phyloP scores from a whole-genome alignment of 805 yeast species.

The Cyberlindnera mycetangii region DNA sequence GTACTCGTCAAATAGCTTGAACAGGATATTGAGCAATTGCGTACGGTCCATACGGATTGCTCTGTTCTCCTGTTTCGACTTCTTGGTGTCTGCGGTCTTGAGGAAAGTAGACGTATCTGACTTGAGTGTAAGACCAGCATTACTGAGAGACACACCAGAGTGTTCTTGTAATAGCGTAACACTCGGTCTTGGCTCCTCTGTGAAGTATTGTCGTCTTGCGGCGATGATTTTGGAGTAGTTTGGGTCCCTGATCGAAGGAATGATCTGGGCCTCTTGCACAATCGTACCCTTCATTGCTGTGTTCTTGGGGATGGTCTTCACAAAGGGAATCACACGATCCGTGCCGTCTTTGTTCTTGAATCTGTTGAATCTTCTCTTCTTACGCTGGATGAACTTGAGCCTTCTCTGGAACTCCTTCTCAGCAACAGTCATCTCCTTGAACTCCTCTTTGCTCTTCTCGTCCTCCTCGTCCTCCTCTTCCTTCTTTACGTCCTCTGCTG shows the following conservation, averaged over 20 bases:
- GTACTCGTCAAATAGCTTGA: slow-evolving; percentile 87
- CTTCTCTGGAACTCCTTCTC: slow-evolving; percentile 17
- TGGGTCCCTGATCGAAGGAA: slow-evolving; percentile 72
- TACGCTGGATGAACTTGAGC: slow-evolving; percentile 25
- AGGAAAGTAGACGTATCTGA: slow-evolving; percentile 70
- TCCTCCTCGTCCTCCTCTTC: slow-evolving; percentile 4
- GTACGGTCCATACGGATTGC: slow-evolving; percentile 93
- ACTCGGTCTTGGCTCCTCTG: slow-evolving; percentile 53
- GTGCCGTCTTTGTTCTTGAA: slow-evolving; percentile 35
- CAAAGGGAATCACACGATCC: slow-evolving; percentile 66
- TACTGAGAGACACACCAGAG: slow-evolving; percentile 85
- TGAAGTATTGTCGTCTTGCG: slow-evolving; percentile 47
- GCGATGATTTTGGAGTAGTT: slow-evolving; percentile 65
- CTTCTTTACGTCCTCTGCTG: background rate
- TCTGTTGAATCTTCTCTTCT: slow-evolving; percentile 36
- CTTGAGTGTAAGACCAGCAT: slow-evolving; percentile 81
- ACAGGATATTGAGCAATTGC: slow-evolving; percentile 83
- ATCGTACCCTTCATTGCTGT: slow-evolving; percentile 85
- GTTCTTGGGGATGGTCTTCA: slow-evolving; percentile 83
- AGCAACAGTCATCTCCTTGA: slow-evolving; percentile 9
- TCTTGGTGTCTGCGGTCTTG: slow-evolving; percentile 43
- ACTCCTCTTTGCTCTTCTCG: slow-evolving; percentile 1
- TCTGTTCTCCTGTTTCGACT: slow-evolving; percentile 61
- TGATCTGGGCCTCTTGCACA: slow-evolving; percentile 86
- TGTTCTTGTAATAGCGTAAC: slow-evolving; percentile 70